Percentiles rank a stretch among this genome's conserved stretches.
Conservation (phyloP, 805 yeast species). For the Isabelozyma pseudorhagii region DNA sequence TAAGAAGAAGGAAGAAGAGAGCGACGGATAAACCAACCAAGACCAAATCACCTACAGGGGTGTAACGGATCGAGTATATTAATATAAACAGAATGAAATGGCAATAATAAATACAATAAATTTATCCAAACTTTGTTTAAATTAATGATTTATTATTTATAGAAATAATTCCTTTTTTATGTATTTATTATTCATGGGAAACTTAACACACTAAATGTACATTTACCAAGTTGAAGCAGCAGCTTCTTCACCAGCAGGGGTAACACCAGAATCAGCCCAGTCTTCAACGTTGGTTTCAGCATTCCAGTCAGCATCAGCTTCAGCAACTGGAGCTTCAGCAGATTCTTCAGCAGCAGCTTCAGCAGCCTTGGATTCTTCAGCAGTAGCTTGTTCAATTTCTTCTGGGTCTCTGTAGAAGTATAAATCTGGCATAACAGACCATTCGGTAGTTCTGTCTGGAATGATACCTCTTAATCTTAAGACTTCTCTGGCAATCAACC, state of each 20-base stretch:
- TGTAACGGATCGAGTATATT: background rate
- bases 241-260: slow-evolving; percentile 71
- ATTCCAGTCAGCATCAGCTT: slow-evolving; percentile 54
- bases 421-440: slow-evolving; percentile 99
- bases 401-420: slow-evolving; percentile 99
- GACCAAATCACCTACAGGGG: background rate
- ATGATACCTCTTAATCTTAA: slow-evolving; percentile 97
- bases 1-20: no score
- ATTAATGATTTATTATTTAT: background rate
- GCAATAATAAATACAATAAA: no score
- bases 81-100: background rate
- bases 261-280: slow-evolving; percentile 59
- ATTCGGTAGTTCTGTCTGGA: slow-evolving; percentile 92
- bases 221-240: slow-evolving; percentile 52
- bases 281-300: slow-evolving; percentile 61
- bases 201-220: background rate
- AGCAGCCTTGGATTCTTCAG: slow-evolving; percentile 48
- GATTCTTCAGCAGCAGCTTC: slow-evolving; percentile 56
- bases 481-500: slow-evolving; percentile 98
- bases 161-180: background rate
- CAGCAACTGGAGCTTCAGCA: slow-evolving; percentile 62
- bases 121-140: background rate
- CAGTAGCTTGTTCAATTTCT: slow-evolving; percentile 85
- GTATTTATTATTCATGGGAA: background rate
- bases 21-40: no score